Conservation (phyloP, 768 basidiomycete species). For the Pleurotus sapidus region DNA sequence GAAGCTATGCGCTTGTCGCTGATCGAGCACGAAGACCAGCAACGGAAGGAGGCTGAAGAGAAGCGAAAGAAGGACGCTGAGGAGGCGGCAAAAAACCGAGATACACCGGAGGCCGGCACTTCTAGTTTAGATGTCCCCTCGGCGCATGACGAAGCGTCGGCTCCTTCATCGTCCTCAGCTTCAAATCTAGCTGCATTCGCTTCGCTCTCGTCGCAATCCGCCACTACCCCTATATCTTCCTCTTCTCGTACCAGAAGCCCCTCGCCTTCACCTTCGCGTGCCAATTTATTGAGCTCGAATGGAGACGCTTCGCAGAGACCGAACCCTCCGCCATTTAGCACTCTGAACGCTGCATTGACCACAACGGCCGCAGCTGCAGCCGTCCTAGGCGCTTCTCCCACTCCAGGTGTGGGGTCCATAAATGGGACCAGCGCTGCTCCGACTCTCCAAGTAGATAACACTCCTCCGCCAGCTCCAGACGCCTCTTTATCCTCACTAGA, state of each 20-base stretch:
- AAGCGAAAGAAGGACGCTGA: constrained; percentile 58
- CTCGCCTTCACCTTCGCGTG: constrained; percentile 3
- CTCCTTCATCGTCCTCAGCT: constrained; percentile 16
- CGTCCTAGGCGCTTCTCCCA: constrained; percentile 24
- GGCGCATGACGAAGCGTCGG: constrained; percentile 19
- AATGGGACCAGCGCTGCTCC: neutral
- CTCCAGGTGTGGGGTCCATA: neutral
- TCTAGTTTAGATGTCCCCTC: constrained; percentile 28
- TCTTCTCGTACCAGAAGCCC: constrained; percentile 9
- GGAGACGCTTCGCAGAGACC: constrained; percentile 18
- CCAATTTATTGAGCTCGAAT: constrained; percentile 1
- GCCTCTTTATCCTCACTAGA: constrained; percentile 1
- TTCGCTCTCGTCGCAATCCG: constrained; percentile 4
- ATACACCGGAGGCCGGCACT: constrained; percentile 22
- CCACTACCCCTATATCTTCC: constrained; percentile 7
- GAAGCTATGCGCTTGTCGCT: constrained; percentile 97
- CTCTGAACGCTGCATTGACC: constrained; percentile 41
- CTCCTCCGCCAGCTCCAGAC: neutral
- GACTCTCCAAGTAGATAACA: neutral
- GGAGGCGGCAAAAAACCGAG: constrained; percentile 28
- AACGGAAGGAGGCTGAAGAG: constrained; percentile 64
- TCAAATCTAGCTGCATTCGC: neutral
- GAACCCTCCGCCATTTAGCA: constrained; percentile 41
- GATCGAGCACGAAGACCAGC: constrained; percentile 92
- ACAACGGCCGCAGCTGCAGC: constrained; percentile 46